A percentile compares a stretch with the other conserved stretches of the same genome.
Conservation (phyloP, 2,329 filamentous ascomycete genomes). For the Ascochyta rabiei region DNA sequence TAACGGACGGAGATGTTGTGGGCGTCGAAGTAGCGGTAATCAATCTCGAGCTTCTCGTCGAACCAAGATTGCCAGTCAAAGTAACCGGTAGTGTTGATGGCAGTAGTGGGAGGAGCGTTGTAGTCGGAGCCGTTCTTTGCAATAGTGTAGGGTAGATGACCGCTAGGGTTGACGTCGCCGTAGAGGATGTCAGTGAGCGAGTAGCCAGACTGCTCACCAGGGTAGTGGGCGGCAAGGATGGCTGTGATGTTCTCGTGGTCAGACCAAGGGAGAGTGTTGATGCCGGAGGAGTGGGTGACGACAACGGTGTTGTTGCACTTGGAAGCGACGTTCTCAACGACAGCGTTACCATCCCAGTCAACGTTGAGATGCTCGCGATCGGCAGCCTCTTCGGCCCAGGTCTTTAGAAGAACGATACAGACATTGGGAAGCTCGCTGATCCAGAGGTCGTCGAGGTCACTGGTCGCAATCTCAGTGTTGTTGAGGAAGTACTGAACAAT, state of each 20-base stretch:
- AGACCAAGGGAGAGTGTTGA: constrained; percentile 51
- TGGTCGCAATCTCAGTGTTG: constrained; percentile 48
- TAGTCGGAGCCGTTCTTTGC: constrained; percentile 76
- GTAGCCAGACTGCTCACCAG: constrained; percentile 51
- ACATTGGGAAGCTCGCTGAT: constrained; percentile 51
- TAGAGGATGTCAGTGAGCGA: constrained; percentile 62
- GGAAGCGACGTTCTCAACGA: constrained; percentile 55
- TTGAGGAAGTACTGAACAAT: constrained; percentile 56
- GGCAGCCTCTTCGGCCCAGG: constrained; percentile 53
- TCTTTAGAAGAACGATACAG: constrained; percentile 66
- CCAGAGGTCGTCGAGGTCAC: constrained; percentile 33
- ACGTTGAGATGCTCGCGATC: constrained; percentile 50
- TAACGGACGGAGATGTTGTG: constrained; percentile 70
- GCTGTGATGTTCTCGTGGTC: constrained; percentile 52
- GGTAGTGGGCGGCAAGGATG: constrained; percentile 51
- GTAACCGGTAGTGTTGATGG: constrained; percentile 48
- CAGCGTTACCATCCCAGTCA: constrained; percentile 50
- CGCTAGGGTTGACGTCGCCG: constrained; percentile 76
- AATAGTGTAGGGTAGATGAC: constrained; percentile 86
- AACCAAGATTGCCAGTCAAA: constrained; percentile 60
- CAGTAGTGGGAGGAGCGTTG: constrained; percentile 48
- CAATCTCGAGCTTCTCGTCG: constrained; percentile 71
- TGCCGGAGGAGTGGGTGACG: constrained; percentile 52
- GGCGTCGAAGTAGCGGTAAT: constrained; percentile 77
- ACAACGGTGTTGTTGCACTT: constrained; percentile 60